Percentiles rank a stretch among this genome's conserved stretches.
Evolutionary conservation across 805 yeast species (phyloP).

Genomic region (Ogataea angusta): DNA sequence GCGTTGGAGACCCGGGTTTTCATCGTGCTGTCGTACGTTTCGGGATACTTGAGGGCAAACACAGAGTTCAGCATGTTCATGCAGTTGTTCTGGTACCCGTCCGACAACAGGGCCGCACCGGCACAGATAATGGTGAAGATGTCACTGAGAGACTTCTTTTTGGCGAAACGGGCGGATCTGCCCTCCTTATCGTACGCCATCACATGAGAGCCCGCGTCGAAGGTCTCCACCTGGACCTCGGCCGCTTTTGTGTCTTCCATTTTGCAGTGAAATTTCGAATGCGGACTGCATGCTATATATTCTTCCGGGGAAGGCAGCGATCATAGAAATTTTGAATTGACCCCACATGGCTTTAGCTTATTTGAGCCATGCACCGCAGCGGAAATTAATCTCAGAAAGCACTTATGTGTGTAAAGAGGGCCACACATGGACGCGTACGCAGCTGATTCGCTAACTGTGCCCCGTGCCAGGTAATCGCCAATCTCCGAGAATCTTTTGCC

Average conservation of each 20-base stretch:
- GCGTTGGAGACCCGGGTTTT: conserved; percentile 36
- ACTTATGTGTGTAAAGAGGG: too few relatives aligned
- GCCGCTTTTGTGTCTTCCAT: conserved; percentile 4
- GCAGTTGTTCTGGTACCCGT: conserved; percentile 36
- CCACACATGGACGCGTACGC: too few relatives aligned
- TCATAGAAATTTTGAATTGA: background rate
- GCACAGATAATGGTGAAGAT: conserved; percentile 55
- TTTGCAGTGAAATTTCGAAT: background rate
- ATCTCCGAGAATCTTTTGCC: background rate
- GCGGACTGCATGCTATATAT: background rate
- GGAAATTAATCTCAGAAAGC: too few relatives aligned
- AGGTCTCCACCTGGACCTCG: conserved; percentile 3
- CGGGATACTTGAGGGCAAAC: conserved; percentile 39
- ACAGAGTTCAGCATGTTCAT: conserved; percentile 28
- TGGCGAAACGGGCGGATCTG: conserved; percentile 17
- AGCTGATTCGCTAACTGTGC: too few relatives aligned
- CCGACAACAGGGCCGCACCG: conserved; percentile 73
- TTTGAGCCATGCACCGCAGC: background rate
- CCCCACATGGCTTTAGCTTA: background rate
- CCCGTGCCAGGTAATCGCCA: background rate
- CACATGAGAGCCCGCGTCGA: conserved; percentile 3
- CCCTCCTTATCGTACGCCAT: conserved; percentile 19
- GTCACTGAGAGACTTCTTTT: conserved; percentile 33
- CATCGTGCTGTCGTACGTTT: conserved; percentile 36
- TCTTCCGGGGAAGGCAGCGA: background rate